Conservation (phyloP, 345 rosid species). For the Sisymbrium altissimum region DNA sequence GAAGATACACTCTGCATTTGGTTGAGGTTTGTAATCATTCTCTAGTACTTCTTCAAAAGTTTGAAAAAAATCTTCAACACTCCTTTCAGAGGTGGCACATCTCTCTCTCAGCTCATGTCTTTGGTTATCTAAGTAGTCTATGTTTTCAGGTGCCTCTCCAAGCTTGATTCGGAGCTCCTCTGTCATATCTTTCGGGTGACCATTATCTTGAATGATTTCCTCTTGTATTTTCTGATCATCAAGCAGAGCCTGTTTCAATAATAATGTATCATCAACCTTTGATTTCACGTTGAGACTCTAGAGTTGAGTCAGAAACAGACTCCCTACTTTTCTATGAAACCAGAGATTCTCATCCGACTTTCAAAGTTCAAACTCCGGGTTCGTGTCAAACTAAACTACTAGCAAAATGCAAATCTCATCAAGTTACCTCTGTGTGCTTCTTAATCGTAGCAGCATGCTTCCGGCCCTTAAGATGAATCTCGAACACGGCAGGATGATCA, state of each 20-base stretch:
- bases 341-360: conserved; percentile 30
- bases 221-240: conserved; percentile 48
- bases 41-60: background rate
- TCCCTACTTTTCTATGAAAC: conserved; percentile 31
- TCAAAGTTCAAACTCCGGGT: no score
- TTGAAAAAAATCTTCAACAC: conserved; percentile 16
- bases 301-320: conserved; percentile 41
- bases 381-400: background rate
- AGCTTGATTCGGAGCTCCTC: no score
- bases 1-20: conserved; percentile 20
- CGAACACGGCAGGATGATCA: conserved; percentile 5
- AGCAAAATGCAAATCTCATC: conserved; percentile 7
- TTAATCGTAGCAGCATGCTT: conserved; percentile 8
- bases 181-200: conserved; percentile 23
- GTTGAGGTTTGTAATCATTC: conserved; percentile 26
- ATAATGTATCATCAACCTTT: conserved; percentile 49
- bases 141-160: no score
- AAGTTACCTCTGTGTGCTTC: background rate
- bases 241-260: conserved; percentile 49
- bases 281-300: conserved; percentile 62
- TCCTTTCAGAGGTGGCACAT: conserved; percentile 31
- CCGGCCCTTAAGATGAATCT: conserved; percentile 6
- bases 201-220: conserved; percentile 48
- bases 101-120: background rate
- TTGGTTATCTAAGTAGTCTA: no score